Evolutionary conservation across 306 rosid genomes (phyloP).

Genomic region (Castanospermum australe): DNA sequence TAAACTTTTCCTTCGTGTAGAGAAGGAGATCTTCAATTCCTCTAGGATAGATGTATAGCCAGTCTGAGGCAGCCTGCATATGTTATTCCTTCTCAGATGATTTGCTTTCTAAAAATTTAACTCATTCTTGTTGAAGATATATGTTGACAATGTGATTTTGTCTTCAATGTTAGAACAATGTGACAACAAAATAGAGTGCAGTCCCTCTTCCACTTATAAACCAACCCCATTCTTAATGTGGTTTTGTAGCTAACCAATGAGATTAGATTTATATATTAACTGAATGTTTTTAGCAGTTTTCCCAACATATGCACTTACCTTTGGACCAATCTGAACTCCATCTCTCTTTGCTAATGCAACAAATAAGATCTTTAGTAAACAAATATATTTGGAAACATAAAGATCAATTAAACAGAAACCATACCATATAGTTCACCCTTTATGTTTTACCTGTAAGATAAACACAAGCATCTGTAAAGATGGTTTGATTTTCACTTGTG

Average conservation of each 20-base stretch:
- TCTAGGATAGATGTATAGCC: constrained; percentile 45
- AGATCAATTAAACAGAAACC: neutral
- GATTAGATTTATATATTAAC: neutral
- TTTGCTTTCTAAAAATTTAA: neutral
- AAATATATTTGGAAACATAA: neutral
- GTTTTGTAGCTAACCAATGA: neutral
- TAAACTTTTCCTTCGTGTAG: constrained; percentile 36
- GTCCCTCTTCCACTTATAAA: neutral
- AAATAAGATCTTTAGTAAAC: constrained; percentile 3
- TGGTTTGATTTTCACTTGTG: neutral
- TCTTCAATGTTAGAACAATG: neutral
- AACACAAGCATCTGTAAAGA: constrained; percentile 21
- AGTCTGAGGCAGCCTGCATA: constrained; percentile 32
- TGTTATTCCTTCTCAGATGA: neutral
- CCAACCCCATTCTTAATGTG: neutral
- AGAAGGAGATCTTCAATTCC: constrained; percentile 42
- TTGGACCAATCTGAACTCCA: constrained; percentile 30
- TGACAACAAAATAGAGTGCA: neutral
- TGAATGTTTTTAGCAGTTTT: neutral
- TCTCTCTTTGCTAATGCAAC: neutral
- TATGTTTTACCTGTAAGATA: constrained; percentile 24
- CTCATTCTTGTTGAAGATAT: neutral
- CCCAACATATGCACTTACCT: constrained; percentile 2
- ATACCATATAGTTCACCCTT: neutral
- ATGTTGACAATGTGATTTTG: neutral